Conservation (phyloP, 805 yeast genomes). For the Limtongia smithiae region DNA sequence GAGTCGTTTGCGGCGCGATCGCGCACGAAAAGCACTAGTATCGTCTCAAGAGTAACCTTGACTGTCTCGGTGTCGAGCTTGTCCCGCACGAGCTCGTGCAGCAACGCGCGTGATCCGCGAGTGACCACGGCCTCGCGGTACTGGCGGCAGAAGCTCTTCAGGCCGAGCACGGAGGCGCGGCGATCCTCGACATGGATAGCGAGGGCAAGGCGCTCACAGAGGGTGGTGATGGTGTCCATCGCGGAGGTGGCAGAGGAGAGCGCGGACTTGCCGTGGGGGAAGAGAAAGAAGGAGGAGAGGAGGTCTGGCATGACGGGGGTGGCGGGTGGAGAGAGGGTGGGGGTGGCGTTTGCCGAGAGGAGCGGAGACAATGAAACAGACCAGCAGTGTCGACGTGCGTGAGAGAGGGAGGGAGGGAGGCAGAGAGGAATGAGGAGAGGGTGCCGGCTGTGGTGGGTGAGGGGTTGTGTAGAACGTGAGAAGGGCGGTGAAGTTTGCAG, state of each 20-base stretch:
- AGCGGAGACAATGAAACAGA: too few relatives aligned
- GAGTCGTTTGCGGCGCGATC: conserved; percentile 44
- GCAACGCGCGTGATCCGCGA: conserved; percentile 69
- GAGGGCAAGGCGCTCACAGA: conserved; percentile 80
- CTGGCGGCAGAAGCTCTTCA: conserved; percentile 82
- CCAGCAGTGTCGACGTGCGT: too few relatives aligned
- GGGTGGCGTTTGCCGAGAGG: too few relatives aligned
- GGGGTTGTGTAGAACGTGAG: too few relatives aligned
- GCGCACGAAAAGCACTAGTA: conserved; percentile 72
- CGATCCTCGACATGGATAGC: conserved; percentile 78
- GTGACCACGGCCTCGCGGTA: conserved; percentile 87
- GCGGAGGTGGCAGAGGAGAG: conserved; percentile 39
- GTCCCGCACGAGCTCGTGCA: conserved; percentile 62
- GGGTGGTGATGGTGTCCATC: conserved; percentile 78
- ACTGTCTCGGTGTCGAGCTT: conserved; percentile 61
- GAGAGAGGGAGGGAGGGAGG: too few relatives aligned
- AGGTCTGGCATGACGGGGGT: too few relatives aligned
- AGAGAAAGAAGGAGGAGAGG: too few relatives aligned
- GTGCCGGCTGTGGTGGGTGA: too few relatives aligned
- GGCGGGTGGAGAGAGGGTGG: too few relatives aligned
- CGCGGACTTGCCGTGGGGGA: too few relatives aligned
- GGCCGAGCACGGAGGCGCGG: conserved; percentile 80
- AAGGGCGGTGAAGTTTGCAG: too few relatives aligned
- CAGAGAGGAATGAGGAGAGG: too few relatives aligned
- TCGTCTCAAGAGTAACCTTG: conserved; percentile 77